These are phyloP conservation scores for Cryptosporidium ryanae DNA, from an alignment of 169 alveolate genomes.

Conservation along the genomic window DNA sequence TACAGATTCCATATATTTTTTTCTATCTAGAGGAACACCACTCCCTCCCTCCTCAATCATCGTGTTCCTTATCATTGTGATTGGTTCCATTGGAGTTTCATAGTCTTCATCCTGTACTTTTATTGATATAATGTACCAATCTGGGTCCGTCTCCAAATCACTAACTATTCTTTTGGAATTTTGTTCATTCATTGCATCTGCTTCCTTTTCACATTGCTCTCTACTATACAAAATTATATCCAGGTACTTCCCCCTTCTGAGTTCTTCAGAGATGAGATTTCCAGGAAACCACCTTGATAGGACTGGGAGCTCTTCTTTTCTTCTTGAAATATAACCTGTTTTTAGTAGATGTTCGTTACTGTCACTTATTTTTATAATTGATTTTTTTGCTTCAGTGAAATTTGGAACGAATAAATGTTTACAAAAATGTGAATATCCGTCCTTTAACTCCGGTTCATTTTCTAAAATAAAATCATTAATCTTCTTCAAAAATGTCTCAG, in stretches of 20 bases:
- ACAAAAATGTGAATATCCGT: constrained; percentile 98
- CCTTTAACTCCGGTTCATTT: constrained; percentile 77
- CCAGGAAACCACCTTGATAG: constrained; percentile 93
- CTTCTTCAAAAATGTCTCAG: constrained; percentile 3
- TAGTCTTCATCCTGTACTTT: constrained; percentile 86
- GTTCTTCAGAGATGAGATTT: constrained; percentile 51
- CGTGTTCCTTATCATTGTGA: constrained; percentile 96
- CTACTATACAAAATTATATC: constrained; percentile 95
- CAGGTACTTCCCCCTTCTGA: constrained; percentile 87
- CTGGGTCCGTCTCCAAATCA: constrained; percentile 82
- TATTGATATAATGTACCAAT: constrained; percentile 90
- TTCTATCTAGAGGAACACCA: constrained; percentile 94
- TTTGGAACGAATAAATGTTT: constrained; percentile 95
- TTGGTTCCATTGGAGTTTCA: constrained; percentile 97
- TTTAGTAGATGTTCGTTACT: constrained; percentile 84
- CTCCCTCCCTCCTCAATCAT: constrained; percentile 97
- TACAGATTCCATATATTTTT: constrained; percentile 91
- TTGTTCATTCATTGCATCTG: constrained; percentile 75
- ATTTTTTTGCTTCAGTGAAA: constrained; percentile 91
- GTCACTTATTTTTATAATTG: constrained; percentile 89
- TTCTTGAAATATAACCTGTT: constrained; percentile 93
- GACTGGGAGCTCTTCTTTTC: constrained; percentile 96
- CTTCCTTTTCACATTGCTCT: constrained; percentile 94
- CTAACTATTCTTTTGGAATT: constrained; percentile 26
- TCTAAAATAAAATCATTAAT: constrained; percentile 22